Evolutionary conservation across 2,329 filamentous ascomycete species (phyloP), one percentile per base, ranked within the genome.

Genomic region (Botrytis elliptica): DNA sequence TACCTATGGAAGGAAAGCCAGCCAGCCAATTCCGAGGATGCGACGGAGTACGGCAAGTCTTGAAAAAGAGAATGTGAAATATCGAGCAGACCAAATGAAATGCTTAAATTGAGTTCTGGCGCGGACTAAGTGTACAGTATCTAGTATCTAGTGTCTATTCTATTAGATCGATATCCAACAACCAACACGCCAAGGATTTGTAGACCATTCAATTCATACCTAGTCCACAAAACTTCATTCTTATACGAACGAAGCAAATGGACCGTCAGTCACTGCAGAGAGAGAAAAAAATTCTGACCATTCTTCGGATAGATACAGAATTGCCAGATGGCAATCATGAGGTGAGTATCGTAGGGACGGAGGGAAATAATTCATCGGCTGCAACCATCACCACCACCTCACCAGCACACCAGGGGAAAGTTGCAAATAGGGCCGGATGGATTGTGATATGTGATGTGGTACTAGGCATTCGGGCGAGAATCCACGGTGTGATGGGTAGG

Each of bases 251-350:
- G 29, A 66, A 22, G n/a, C 18, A 46, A 12, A 8, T 29, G 7
- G 9, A 14, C 33, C 33, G 33, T 0, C 33, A 33, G 33, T 0
- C 33, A 33, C 10, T 18, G n/a, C 18, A 6, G 1, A n/a, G 22
- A n/a, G 9, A n/a, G 10, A 36, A 46, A 25, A 36, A 46, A 25
- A 0, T 8, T 36, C 29, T 9, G 29, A 6, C 18, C 63, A 36
- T 49, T 49, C 29, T 49, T 55, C 62, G 62, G 62, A 46, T 49
- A 46, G 49, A 2, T 8, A 38, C 62, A 72, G 62, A 38, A 46
- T 36, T 59, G 70, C 62, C 70, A 67, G 62, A 59, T 72, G 70
- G 70, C 36, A 60, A 72, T 72, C 70, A 72, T 60, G 70, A 72
- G 70, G 62, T 16, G 40, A 16, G 40, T 29, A 29, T 29, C 29